Evolutionary conservation across 345 rosid species (phyloP), one percentile per base, ranked within the genome.

Genomic region (Passiflora organensis): DNA sequence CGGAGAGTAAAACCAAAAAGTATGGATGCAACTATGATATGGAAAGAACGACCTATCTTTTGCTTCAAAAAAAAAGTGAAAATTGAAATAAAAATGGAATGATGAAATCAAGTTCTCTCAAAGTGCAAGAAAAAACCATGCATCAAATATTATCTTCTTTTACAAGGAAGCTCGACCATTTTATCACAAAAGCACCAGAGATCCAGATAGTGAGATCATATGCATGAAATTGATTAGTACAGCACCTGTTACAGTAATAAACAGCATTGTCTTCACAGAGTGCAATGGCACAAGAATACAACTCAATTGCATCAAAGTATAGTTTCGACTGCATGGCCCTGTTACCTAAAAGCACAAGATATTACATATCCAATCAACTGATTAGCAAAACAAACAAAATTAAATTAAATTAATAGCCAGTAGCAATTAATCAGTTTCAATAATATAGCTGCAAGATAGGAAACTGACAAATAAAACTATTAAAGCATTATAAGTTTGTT

Each of bases 161-260:
- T n/a, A 13, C 12, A 32, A 1, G 53, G 36, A 15, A 36, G 6
- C 10, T 15, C 15, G 32, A 4, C 9, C 58, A 16, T 19, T 34
- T 18, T 17, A 5, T 25, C 20, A 56, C 25, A 12, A 21, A 17
- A 37, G 4, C 5, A 23, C 0, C 10, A 25, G 17, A 17, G 53
- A 43, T 60, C 25, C 32, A 47, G 14, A 19, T 8, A 22, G 19
- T 22, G 32, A 15, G 12, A 14, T 2, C 9, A 6, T 25, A 42
- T 15, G 18, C 12, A 39, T 15, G 6, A 10, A 21, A 48, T 13
- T n/a, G 23, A 56, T 32, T 45, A 49, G 53, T 50, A 45, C 34
- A 46, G 59, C 66, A 90, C 96, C 96, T 83, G 82, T 91, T 91
- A 68, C 91, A 85, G 74, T 81, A 83, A 69, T 85, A 91, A 61